Base-by-base conservation (phyloP, 2,329 filamentous ascomycete genomes). In the Fusarium piperis region DNA sequence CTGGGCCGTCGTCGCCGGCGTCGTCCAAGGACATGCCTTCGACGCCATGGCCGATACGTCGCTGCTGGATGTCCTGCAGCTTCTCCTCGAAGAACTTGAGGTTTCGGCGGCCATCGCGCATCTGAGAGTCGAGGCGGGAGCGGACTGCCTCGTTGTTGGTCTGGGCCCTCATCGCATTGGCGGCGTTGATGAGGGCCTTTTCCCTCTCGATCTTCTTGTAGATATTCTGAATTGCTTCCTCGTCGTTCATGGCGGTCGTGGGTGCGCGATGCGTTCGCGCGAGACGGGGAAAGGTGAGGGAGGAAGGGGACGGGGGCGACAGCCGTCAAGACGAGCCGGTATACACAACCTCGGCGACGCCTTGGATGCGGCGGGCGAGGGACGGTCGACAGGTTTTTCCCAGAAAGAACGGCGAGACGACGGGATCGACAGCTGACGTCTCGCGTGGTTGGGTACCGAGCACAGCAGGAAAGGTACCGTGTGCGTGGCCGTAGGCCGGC, bases 121-220 rank as follows among this genome's bases (percentile, higher is more conserved):
- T 97, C 84, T 98, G 94, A 71, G 92, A 93, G 80, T 98, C 95
- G 81, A 97, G 91, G 79, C 94, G 91, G 77, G 95, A 95, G 79
- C 94, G 92, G 73, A 98, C 95, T 69, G 91, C 89, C 76, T 95
- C 93, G 83, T 99, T 99, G 85, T 94, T 94, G 76, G 95, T 98
- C 82, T 96, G 95, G 84, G 95, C 92, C 83, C 94, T 93, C 95
- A 99, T 97, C 77, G 93, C 90, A 84, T 94, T 96, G 76, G 95
- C 95, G 78, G 94, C 95, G 82, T 93, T 93, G 87, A 99, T 96
- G 79, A 98, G 91, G 78, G 92, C 93, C 87, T 95, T 95, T 85
- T 99, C 96, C 81, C 95, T 92, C 87, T 98, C 94, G 83, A 99
- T 98, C 92, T 99, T 98, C 86, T 92, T 93, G 85, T 93, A 91